Evolutionary conservation across 768 basidiomycete species (phyloP), one percentile per base, ranked within the genome.

Genomic region (Lepiota subincarnata): DNA sequence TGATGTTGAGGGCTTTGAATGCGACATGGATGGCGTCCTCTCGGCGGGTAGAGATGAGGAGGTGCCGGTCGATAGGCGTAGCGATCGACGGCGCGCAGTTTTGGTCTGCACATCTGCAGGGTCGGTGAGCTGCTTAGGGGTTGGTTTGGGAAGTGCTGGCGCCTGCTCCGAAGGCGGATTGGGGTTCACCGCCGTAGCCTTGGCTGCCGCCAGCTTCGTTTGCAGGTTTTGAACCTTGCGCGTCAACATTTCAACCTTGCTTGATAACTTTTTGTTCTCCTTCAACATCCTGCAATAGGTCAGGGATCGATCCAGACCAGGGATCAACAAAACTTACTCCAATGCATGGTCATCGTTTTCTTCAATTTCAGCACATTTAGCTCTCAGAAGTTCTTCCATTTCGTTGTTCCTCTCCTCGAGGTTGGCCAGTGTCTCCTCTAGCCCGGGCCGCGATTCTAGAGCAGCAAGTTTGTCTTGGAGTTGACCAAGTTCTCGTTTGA

Each of bases 261-360:
- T 71, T 2, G 71, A 71, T 20, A 92, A 73, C 60, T 86, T 89
- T 73, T 89, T 91, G 70, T 88, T 90, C 58, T 86, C 83, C 67
- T 89, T 91, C 57, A 88, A 65, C 65, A 88, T 80, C 59, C 89
- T 92, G 60, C 18, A 48, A 28, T 31, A 35, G 26, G 41, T n/a
- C 57, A 13, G 53, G 57, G 48, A 58, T 20, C 44, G 50, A 43
- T 53, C 35, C 31, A 31, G 11, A 13, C 8, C 50, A 39, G 41
- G 38, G 44, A 31, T 37, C 34, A 39, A 48, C 22, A 59, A 45
- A 13, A 74, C 86, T 59, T 68, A 92, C 89, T 86, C 86, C 55
- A 92, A 80, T 48, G 83, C 81, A 34, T 81, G 81, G 62, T 92
- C 90, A 60, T 92, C 89, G 52, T 92, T 88, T 60, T 86, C 87